These are phyloP conservation scores for Rhizophagus sp. DNA, from an alignment of 192 early-diverging fungal genomes.

Conservation along the genomic window DNA sequence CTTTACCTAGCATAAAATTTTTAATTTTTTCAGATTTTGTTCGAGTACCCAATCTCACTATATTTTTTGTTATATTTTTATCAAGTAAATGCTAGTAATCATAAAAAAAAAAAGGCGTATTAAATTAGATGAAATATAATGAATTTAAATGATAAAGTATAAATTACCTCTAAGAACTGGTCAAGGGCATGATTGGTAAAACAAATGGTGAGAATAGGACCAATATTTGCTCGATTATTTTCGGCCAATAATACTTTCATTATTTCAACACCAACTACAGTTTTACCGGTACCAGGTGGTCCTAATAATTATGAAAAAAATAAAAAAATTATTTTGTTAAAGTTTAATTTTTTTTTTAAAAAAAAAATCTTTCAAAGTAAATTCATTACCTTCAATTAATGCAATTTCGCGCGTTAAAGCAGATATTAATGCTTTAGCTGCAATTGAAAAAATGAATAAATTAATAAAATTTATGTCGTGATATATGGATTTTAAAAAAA, in stretches of 20 bases:
- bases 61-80: constrained; percentile 34
- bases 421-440: constrained; percentile 43
- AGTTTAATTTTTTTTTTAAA: no score
- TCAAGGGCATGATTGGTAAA: constrained; percentile 67
- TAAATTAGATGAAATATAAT: no score
- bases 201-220: constrained; percentile 54
- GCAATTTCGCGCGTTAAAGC: constrained; percentile 51
- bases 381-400: constrained; percentile 49
- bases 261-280: constrained; percentile 54
- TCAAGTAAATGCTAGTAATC: constrained; percentile 20
- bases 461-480: background rate
- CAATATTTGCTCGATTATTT: constrained; percentile 35
- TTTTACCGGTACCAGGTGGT: constrained; percentile 57
- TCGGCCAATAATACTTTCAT: constrained; percentile 41
- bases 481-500: no score
- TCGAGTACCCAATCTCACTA: constrained; percentile 52
- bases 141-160: background rate
- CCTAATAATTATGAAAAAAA: no score
- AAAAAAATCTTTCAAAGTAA: no score
- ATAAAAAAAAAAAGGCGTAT: background rate
- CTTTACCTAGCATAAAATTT: constrained; percentile 19
- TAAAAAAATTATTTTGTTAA: no score
- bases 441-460: background rate
- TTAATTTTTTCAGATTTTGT: constrained; percentile 37
- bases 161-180: constrained; percentile 51